A percentile compares a stretch with the other conserved stretches of the same genome.
Evolutionary conservation across 352 stramenopile species (phyloP).

Genomic region (Phytophthora chlamydospora): DNA sequence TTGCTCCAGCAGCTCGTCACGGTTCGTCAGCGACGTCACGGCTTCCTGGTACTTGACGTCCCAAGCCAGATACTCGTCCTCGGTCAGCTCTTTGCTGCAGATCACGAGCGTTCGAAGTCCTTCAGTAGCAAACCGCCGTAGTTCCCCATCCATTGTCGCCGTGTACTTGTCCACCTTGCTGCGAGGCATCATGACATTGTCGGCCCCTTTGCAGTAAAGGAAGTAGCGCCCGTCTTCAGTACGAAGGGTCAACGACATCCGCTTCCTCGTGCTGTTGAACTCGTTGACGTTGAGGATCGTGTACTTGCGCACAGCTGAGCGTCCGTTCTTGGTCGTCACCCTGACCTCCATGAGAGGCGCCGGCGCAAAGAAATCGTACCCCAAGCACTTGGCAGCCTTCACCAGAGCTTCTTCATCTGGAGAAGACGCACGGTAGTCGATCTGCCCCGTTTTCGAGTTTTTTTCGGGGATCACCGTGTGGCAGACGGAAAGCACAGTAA

Average conservation of each 20-base stretch:
- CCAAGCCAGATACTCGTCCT: conserved; percentile 71
- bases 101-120: conserved; percentile 87
- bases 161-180: conserved; percentile 42
- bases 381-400: conserved; percentile 68
- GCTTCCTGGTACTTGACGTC: conserved; percentile 63
- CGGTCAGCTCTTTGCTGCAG: conserved; percentile 58
- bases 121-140: conserved; percentile 83
- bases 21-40: conserved; percentile 64
- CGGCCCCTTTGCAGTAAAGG: conserved; percentile 80
- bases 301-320: conserved; percentile 43
- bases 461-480: conserved; percentile 80
- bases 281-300: conserved; percentile 84
- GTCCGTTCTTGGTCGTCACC: conserved; percentile 54
- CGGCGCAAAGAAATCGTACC: conserved; percentile 78
- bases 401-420: conserved; percentile 94
- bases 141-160: conserved; percentile 45
- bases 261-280: conserved; percentile 94
- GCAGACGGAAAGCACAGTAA: conserved; percentile 74
- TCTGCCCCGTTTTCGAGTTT: conserved; percentile 46
- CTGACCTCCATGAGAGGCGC: conserved; percentile 59
- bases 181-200: conserved; percentile 87
- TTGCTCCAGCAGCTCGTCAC: conserved; percentile 57
- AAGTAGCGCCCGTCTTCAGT: conserved; percentile 50
- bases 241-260: conserved; percentile 96
- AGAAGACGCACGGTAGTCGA: conserved; percentile 89